Base-by-base conservation (phyloP, 495 filamentous ascomycete species). In the Baudoinia panamericana region DNA sequence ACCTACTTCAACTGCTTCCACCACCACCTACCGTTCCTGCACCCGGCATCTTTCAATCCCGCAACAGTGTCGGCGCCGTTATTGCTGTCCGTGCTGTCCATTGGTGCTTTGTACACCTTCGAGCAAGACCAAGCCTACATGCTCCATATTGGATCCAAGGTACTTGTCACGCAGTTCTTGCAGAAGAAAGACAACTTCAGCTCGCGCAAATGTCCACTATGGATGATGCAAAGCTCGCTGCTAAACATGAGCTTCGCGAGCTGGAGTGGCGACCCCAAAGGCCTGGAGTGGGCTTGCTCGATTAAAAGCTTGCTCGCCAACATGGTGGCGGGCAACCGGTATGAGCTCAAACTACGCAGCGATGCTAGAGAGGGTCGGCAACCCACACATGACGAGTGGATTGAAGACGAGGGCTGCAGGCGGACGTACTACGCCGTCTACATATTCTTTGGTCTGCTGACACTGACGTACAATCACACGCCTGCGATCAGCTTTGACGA, bases 231-330 rank as follows among this genome's bases (percentile, higher is more conserved):
- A 57, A 82, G 82, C 58, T 85, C 84, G 11, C 67, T 97, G 36
- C 67, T 97, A 32, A 97, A 97, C 68, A 96, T 95, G 90, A 81
- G 93, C 50, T 96, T 97, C 60, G 90, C 93, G 26, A 95, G 88
- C 69, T 97, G 90, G 90, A 96, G 92, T 57, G 90, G 90, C 46
- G 90, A 96, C 57, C 74, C 90, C 11, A 96, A 96, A 63, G 92
- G 92, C 17, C 70, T 97, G 5, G 90, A 97, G 60, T 97, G 88
- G 88, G 87, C 90, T 17, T 94, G 87, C 58, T 95, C 90, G 1
- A 95, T 96, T 61, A 96, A 95, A 73, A 88, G 84, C 67, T 67
- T 96, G 10, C 75, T 97, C 18, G 84, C 87, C 50, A 95, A 95
- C 66, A 96, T 97, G 88, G 90, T 97, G 43, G 84, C 86, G 39